phyloP scores from a whole-genome alignment of 495 filamentous ascomycete species.

The Talaromyces thailandensis region DNA sequence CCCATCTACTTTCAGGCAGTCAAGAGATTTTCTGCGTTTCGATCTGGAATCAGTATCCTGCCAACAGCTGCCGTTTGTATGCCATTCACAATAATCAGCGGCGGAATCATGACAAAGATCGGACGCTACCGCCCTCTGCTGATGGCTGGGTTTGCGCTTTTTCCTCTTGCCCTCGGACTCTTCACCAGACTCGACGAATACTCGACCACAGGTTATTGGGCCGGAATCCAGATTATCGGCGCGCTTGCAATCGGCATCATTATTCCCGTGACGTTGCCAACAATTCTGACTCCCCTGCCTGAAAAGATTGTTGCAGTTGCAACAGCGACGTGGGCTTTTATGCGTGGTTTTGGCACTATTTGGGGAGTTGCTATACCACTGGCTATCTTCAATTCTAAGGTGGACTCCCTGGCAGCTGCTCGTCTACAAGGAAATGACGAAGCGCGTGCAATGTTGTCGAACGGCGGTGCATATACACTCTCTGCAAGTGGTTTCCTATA shows the following conservation, averaged over 20 bases:
- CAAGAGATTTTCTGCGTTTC: conserved; percentile 56
- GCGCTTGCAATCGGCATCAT: conserved; percentile 20
- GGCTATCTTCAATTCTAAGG: conserved; percentile 33
- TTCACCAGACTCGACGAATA: conserved; percentile 46
- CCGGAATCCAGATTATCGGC: conserved; percentile 17
- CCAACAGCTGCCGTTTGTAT: conserved; percentile 61
- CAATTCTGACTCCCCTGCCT: conserved; percentile 20
- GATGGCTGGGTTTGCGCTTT: conserved; percentile 43
- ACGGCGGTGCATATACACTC: background rate
- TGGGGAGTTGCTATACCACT: conserved; percentile 42
- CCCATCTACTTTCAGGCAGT: conserved; percentile 39
- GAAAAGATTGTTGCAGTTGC: conserved; percentile 28
- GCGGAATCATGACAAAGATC: conserved; percentile 41
- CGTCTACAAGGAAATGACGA: background rate
- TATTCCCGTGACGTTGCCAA: conserved; percentile 18
- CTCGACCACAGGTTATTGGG: conserved; percentile 13
- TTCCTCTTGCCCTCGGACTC: conserved; percentile 57
- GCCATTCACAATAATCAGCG: conserved; percentile 52
- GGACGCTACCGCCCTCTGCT: conserved; percentile 23
- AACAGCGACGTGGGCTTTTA: conserved; percentile 31
- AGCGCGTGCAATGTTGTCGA: background rate
- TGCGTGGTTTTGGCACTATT: conserved; percentile 34
- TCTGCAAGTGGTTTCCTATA: background rate
- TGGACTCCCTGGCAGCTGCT: background rate
- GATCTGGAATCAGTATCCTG: conserved; percentile 49